Base-by-base conservation (phyloP, 352 stramenopile genomes). In the Thraustochytrium striatum region DNA sequence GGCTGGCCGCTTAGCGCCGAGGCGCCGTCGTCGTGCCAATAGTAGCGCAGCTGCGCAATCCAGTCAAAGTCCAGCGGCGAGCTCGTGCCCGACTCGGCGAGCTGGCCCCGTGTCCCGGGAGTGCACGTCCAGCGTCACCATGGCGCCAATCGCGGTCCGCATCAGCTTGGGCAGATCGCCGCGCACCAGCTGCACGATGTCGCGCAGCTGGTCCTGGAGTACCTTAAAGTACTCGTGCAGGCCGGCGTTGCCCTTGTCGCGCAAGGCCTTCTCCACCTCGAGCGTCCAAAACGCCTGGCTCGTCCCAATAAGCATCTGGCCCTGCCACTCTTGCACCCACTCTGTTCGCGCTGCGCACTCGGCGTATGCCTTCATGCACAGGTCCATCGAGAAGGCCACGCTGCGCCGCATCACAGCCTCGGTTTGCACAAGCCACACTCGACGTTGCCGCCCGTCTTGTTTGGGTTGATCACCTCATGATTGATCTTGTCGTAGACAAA, bases 91-190 rank as follows among this genome's bases (percentile, higher is more conserved):
- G 94, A 87, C 32, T 90, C 85, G 19, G 94, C 91, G 11, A 98
- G 85, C 53, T 94, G 92, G 8, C 88, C 87, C 96, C 32, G 97
- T 92, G 82, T 98, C 94, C 38, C 94, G 91, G 13, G 92, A 91
- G 78, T 98, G 94, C n/a, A 98, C 94, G 79, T 98, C 94, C 55
- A 98, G 96, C 69, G 97, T 93, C 0, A 91, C 95, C 25, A 98
- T 82, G 0, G 93, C 91, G 2, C 92, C 91, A 38, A 95, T 90
- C 16, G 90, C 95, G 38, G 93, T 85, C 83, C 80, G 58, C 61
- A 61, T 41, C 21, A 84, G 80, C 62, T 84, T 84, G 11, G 97
- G 91, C 0, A 97, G 91, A 58, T 97, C 91, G 0, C 91, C 95
- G 0, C 93, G 96, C 30, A 97, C 93, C 7, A 97, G 85, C 11